Evolutionary conservation across 768 basidiomycete species (phyloP).

Genomic region (Psilocybe sp.): DNA sequence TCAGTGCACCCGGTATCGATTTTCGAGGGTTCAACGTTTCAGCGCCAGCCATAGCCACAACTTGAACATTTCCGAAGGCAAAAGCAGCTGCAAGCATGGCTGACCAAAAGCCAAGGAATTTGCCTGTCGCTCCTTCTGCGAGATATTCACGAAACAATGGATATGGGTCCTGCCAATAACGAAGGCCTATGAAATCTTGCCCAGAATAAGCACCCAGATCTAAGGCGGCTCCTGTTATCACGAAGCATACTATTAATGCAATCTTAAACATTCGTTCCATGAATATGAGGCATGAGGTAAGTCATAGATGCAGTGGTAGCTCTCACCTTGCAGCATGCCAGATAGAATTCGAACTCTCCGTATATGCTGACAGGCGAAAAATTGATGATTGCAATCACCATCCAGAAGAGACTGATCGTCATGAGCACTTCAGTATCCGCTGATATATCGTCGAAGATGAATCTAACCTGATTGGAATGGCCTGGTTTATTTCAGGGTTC

Average conservation of each 20-base stretch:
- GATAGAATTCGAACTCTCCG: constrained; percentile 56
- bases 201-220: constrained; percentile 49
- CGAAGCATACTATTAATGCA: constrained; percentile 34
- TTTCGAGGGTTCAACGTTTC: constrained; percentile 65
- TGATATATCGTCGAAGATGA: constrained; percentile 2
- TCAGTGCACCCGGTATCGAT: constrained; percentile 63
- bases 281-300: background rate
- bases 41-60: constrained; percentile 36
- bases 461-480: constrained; percentile 23
- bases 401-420: constrained; percentile 23
- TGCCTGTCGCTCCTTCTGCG: constrained; percentile 35
- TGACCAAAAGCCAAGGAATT: constrained; percentile 48
- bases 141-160: constrained; percentile 25
- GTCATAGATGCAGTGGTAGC: background rate
- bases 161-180: constrained; percentile 40
- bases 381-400: constrained; percentile 32
- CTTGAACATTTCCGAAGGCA: constrained; percentile 65
- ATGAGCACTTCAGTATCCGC: constrained; percentile 3
- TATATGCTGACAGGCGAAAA: constrained; percentile 42
- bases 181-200: constrained; percentile 40
- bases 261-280: constrained; percentile 34
- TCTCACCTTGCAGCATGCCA: constrained; percentile 33
- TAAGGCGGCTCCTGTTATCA: constrained; percentile 38
- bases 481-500: constrained; percentile 19
- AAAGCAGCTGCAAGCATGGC: constrained; percentile 46